phyloP scores from a whole-genome alignment of 352 stramenopile genomes.

The Phytophthora macrochlamydospora region DNA sequence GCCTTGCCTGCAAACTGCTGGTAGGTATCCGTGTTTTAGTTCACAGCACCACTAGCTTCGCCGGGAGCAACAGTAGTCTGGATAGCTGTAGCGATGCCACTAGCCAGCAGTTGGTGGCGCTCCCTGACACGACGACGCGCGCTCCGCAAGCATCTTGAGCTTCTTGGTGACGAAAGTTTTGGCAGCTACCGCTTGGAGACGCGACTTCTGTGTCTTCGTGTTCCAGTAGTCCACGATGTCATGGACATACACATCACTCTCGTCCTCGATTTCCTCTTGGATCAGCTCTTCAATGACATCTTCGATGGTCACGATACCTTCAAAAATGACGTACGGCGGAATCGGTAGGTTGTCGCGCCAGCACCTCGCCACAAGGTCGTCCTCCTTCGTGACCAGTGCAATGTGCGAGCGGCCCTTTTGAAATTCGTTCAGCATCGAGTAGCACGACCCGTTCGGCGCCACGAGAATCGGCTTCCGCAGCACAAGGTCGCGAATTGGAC shows the following conservation, averaged over 20 bases:
- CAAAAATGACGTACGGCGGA: conserved; percentile 53
- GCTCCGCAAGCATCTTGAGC: conserved; percentile 59
- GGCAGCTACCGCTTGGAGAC: conserved; percentile 30
- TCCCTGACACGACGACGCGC: conserved; percentile 50
- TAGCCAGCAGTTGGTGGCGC: conserved; percentile 18
- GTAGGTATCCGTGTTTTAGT: conserved; percentile 8
- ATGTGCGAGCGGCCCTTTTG: conserved; percentile 89
- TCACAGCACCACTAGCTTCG: conserved; percentile 1
- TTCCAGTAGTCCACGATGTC: conserved; percentile 67
- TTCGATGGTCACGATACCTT: conserved; percentile 92
- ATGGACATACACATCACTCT: conserved; percentile 77
- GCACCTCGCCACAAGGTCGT: conserved; percentile 52
- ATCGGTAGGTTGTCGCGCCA: conserved; percentile 55
- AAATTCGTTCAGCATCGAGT: conserved; percentile 92
- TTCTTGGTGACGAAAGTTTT: conserved; percentile 56
- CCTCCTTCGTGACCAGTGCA: conserved; percentile 74
- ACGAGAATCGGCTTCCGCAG: conserved; percentile 86
- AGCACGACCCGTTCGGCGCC: conserved; percentile 78
- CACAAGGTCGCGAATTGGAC: conserved; percentile 61
- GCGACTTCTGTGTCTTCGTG: conserved; percentile 40
- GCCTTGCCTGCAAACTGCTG: not conserved
- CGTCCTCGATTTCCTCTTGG: conserved; percentile 92
- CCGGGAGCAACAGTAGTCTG: conserved; percentile 20
- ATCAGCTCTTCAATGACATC: conserved; percentile 92
- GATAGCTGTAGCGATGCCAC: not conserved